Evolutionary conservation across 257 asterid species (phyloP), one percentile per base, ranked within the genome.

Genomic region (Solanum etuberosum): DNA sequence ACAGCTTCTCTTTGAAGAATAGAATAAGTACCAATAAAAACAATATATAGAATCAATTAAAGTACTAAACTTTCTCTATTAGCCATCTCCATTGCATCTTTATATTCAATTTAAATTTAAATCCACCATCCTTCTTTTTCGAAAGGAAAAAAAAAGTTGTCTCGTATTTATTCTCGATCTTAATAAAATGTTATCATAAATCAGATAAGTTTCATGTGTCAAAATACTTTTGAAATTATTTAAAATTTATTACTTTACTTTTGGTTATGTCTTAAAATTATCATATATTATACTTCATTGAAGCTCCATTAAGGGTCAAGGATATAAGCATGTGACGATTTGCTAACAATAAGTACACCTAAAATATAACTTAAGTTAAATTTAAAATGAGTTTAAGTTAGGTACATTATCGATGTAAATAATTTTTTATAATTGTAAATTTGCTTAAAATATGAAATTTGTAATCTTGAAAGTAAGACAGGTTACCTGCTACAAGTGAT

Each of bases 11-110:
- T 83, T 85, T 83, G 86, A 92, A 92, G 92, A 71, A 76, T 85
- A 85, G 96, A 92, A 95, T 92, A 94, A 95, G 92, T 42, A 31
- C 31, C 51, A 51, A 78, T 46, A 87, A 88, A 34, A 23, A 77
- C 29, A 35, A 35, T 21, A 72, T 35, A 21, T 65, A 82, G 91
- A 88, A 93, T 90, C 90, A 85, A 68, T 71, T 61, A 37, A 84
- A 80, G 85, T 46, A 43, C 87, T 73, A 77, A 90, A 74, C 88
- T 81, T 84, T 88, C 31, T 86, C 51, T 86, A 57, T 61, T 73
- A 77, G 68, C 71, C 78, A 71, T 68, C 83, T 78, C 68, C 59
- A 76, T 83, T 71, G 86, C 83, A 67, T 63, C 86, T 73, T 83
- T 37, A 76, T 72, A 42, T 85, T 86, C 87, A 54, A 70, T 72